Evolutionary conservation across 495 filamentous ascomycete genomes (phyloP), one percentile per base, ranked within the genome.

Genomic region (Penicillium coffeae): DNA sequence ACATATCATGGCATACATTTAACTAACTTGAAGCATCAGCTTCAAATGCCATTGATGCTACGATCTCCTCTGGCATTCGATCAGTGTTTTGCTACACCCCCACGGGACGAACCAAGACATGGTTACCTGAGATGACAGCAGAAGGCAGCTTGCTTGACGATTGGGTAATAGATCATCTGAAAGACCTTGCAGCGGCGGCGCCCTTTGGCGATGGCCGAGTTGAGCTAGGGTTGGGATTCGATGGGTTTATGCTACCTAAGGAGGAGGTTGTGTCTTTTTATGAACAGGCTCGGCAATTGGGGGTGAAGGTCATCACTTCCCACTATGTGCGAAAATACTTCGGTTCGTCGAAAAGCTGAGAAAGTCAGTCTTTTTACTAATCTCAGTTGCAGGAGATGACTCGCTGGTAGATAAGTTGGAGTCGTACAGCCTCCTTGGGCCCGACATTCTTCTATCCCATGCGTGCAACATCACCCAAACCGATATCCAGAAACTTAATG

Each of bases 11-110:
- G 16, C 2, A 30, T 27, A 18, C 16, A 25, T 15, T 16, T 3
- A 10, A 14, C 2, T 33, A 27, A 13, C 22, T 20, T 35, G 25
- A 10, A 30, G 5, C 9, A 35, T 8, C 9, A 74, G 71, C 58
- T 14, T 55, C 50, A 21, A 61, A 63, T 37, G 73, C 55, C 13
- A 47, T 79, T 46, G 53, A 60, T 3, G 77, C 73, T 10, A 71
- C 68, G 0, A 54, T 68, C 3, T 56, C 64, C 0, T 77, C 76
- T 0, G 76, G 77, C 6, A 69, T 80, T 12, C 63, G 77, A 3
- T 68, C 70, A 5, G 48, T 77, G 16, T 81, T 70, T 58, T 70
- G 71, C 55, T 79, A 76, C 46, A 56, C 52, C 20, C 68, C 70
- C 5, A 70, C 59, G 14, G 20, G 45, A 13, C 52, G 56, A 9